Base-by-base conservation (phyloP, 176 grass and related monocot genomes). In the Lolium perenne region DNA sequence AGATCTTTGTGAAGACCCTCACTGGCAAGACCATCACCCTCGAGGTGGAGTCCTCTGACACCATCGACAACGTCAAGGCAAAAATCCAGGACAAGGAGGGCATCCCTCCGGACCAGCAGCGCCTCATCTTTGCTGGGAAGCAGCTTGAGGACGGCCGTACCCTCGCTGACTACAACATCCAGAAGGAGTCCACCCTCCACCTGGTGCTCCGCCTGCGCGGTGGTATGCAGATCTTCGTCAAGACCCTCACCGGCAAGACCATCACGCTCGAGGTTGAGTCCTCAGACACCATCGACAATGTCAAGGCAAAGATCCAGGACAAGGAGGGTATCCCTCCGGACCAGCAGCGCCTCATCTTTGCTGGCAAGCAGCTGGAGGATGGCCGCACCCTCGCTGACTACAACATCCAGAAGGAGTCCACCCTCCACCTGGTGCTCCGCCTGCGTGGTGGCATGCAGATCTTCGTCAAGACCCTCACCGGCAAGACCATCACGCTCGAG, bases 11-110 rank as follows among this genome's bases (percentile, higher is more conserved):
- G 0, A 93, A 93, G 79, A 93, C 92, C 10, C 10, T 94, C 0
- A 94, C 92, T 0, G 92, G 92, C 3, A 94, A 94, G 80, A 94
- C 92, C 0, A 94, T 94, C 51, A 94, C 89, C 53, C 62, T 94
- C 0, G 92, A 94, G 89, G 92, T 94, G 0, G 89, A 94, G 79
- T 81, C 66, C 0, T 94, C 92, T 0, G 89, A 91, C 75, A 94
- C 92, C 6, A 94, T 94, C 0, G 88, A 93, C 62, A 93, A 93
- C 0, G 88, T 93, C 0, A 93, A 93, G 84, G 88, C 91, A 0
- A 93, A 93, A 82, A 93, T 93, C 86, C 92, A 93, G 86, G 91
- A 93, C 51, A 93, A 93, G 88, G 92, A 93, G 58, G 92, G 92
- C 0, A 93, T 93, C 8, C 92, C 86, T 0, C 92, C 88, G 1